phyloP scores from a whole-genome alignment of 164 flowering plant species.

The Aristolochia fimbriata region DNA sequence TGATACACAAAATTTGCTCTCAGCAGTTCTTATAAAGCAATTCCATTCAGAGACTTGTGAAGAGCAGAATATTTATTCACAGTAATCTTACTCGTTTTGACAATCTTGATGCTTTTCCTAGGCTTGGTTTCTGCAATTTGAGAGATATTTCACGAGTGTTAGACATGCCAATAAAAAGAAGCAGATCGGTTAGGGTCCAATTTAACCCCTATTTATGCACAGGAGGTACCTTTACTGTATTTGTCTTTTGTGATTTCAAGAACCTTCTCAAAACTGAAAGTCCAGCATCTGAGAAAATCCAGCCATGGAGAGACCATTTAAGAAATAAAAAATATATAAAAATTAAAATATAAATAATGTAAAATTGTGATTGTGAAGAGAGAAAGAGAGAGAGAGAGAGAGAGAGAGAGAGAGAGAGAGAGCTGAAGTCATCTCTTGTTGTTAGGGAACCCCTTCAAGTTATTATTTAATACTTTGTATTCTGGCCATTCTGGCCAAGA shows the following conservation, averaged over 20 bases:
- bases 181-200: neutral
- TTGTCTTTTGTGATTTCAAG: conserved; percentile 47
- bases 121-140: conserved; percentile 55
- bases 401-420: too few species aligned
- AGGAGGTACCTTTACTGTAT: conserved; percentile 34
- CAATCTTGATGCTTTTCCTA: conserved; percentile 66
- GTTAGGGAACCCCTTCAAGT: too few species aligned
- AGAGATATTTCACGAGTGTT: conserved; percentile 21
- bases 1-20: too few species aligned
- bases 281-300: conserved; percentile 64
- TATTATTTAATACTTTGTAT: too few species aligned
- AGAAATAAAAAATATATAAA: too few species aligned
- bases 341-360: too few species aligned
- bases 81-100: conserved; percentile 73
- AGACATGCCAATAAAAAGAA: conserved; percentile 10
- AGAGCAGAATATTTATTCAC: neutral
- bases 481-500: too few species aligned
- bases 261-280: conserved; percentile 81
- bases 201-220: too few species aligned
- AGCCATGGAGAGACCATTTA: neutral
- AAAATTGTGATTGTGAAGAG: neutral
- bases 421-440: too few species aligned
- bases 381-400: too few species aligned
- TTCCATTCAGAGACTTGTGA: neutral
- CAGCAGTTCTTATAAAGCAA: neutral